Conservation (phyloP, 768 basidiomycete genomes). For the Kwoniella newhampshirensis region DNA sequence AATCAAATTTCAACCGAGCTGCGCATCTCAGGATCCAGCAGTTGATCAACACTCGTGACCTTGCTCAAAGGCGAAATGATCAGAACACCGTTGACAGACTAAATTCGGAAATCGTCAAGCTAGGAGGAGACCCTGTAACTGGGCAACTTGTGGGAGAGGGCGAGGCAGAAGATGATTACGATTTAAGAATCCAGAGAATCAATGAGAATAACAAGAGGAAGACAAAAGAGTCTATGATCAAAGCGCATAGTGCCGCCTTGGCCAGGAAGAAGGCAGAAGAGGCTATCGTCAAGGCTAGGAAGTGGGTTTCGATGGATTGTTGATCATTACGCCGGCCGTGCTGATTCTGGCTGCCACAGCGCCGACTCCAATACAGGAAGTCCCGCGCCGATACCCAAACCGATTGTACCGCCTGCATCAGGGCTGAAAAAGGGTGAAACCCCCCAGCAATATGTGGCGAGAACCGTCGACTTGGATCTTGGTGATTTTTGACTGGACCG, state of each 20-base stretch:
- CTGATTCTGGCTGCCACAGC: slow-evolving; percentile 3
- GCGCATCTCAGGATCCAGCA: slow-evolving; percentile 39
- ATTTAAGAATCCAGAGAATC: slow-evolving; percentile 69
- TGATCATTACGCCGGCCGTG: no score
- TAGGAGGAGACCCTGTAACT: slow-evolving; percentile 53
- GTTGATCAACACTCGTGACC: slow-evolving; percentile 67
- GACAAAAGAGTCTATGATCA: slow-evolving; percentile 63
- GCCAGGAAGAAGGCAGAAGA: slow-evolving; percentile 74
- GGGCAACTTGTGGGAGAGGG: slow-evolving; percentile 36
- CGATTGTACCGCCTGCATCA: slow-evolving; percentile 24
- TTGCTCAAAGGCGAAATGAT: slow-evolving; percentile 76
- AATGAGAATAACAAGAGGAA: slow-evolving; percentile 87
- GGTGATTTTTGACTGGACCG: slow-evolving; percentile 44
- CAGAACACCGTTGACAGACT: slow-evolving; percentile 63
- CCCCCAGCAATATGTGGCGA: slow-evolving; percentile 41
- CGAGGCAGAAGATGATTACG: slow-evolving; percentile 35
- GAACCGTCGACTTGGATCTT: slow-evolving; percentile 50
- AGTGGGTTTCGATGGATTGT: slow-evolving; percentile 28
- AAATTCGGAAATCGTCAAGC: slow-evolving; percentile 64
- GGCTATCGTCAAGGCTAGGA: slow-evolving; percentile 65
- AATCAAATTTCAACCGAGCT: slow-evolving; percentile 39
- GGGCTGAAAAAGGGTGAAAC: slow-evolving; percentile 37
- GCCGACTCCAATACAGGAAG: slow-evolving; percentile 9
- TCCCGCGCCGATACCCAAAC: slow-evolving; percentile 26
- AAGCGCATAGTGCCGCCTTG: slow-evolving; percentile 44